These are phyloP conservation scores for Fraxinus greggii DNA, from an alignment of 305 asterid genomes.

Conservation along the genomic window DNA sequence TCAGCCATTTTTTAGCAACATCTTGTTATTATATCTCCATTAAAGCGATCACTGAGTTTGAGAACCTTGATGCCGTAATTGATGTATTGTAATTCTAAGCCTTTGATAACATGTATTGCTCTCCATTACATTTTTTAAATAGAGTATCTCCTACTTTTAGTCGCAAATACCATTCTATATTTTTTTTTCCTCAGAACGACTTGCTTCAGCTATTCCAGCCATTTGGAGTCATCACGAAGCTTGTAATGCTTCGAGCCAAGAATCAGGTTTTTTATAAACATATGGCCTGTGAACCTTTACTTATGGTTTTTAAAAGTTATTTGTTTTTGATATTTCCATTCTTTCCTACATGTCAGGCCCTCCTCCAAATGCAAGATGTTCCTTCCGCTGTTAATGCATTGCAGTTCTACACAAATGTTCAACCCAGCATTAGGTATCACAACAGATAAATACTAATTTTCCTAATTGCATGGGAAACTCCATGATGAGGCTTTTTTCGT, in stretches of 20 bases:
- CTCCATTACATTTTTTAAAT: neutral
- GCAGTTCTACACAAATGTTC: constrained; percentile 79
- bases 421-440: constrained; percentile 82
- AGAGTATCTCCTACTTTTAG: neutral
- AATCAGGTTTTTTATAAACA: constrained; percentile 64
- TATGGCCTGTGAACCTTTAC: constrained; percentile 18
- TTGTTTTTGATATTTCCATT: constrained; percentile 13
- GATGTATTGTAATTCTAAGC: neutral
- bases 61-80: neutral
- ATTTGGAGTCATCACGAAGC: constrained; percentile 85
- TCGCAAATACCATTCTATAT: constrained; percentile 17
- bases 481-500: constrained; percentile 18
- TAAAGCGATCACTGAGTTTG: neutral
- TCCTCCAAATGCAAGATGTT: constrained; percentile 95
- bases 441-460: neutral
- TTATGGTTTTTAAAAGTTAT: constrained; percentile 13
- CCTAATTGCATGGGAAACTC: constrained; percentile 18
- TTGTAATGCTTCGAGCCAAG: constrained; percentile 97
- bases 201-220: constrained; percentile 98
- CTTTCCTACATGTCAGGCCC: constrained; percentile 56
- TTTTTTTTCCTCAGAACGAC: constrained; percentile 58
- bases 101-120: neutral
- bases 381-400: constrained; percentile 81
- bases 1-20: neutral
- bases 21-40: neutral